Evolutionary conservation across 2,329 filamentous ascomycete genomes (phyloP).

Genomic region (Gyromitra esculenta): DNA sequence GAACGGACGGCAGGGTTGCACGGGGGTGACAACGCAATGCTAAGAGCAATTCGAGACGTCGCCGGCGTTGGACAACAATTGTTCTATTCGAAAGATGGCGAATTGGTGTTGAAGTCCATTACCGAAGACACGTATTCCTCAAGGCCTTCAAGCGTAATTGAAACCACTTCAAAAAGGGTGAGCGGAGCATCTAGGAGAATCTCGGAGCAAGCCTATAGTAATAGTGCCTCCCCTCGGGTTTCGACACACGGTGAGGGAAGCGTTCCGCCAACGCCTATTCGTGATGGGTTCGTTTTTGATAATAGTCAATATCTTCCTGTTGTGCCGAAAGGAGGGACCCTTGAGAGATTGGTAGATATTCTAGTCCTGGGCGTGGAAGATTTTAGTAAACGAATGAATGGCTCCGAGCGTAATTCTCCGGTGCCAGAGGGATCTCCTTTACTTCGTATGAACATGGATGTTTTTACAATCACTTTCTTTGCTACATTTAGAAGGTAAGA

Average conservation of each 20-base stretch:
- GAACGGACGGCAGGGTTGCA: conserved; percentile 58
- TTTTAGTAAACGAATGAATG: conserved; percentile 58
- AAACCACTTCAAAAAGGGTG: conserved; percentile 56
- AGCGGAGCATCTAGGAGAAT: conserved; percentile 53
- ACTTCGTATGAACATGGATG: conserved; percentile 58
- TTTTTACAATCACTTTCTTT: conserved; percentile 58
- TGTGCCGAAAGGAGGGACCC: conserved; percentile 57
- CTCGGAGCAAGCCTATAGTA: conserved; percentile 51
- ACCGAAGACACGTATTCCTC: conserved; percentile 56
- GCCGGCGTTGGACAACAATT: conserved; percentile 57
- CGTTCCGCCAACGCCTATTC: conserved; percentile 42
- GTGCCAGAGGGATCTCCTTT: conserved; percentile 45
- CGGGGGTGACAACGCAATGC: conserved; percentile 57
- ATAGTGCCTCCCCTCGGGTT: conserved; percentile 50
- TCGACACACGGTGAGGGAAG: conserved; percentile 48
- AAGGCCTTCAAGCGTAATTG: conserved; percentile 58
- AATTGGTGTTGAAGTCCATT: conserved; percentile 57
- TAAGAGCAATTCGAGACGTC: conserved; percentile 57
- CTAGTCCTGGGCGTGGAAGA: conserved; percentile 58
- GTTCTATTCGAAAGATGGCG: conserved; percentile 58
- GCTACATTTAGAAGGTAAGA: conserved; percentile 58
- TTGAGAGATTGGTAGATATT: conserved; percentile 58
- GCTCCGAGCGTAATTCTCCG: conserved; percentile 46
- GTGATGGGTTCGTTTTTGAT: conserved; percentile 51
- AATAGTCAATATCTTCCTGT: conserved; percentile 53